Conservation (phyloP, 371 early-diverging fungal species). For the Mucor circinelloides region DNA sequence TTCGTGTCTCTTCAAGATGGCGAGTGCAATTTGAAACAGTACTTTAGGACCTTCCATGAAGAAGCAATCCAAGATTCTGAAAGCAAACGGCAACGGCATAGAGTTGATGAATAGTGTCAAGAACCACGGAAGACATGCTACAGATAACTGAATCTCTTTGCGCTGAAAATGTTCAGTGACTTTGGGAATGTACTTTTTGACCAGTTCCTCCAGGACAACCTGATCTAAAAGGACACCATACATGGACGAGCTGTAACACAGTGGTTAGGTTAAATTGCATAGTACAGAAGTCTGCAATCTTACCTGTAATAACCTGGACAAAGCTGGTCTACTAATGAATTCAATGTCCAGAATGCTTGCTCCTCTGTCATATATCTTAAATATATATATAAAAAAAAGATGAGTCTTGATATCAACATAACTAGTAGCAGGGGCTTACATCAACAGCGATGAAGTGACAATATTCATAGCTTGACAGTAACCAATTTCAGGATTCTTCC, state of each 20-base stretch:
- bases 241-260: slow-evolving; percentile 83
- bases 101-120: slow-evolving; percentile 92
- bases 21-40: slow-evolving; percentile 90
- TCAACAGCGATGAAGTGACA: slow-evolving; percentile 89
- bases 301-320: slow-evolving; percentile 92
- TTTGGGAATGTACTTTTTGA: slow-evolving; percentile 74
- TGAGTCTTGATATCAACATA: background rate
- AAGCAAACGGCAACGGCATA: slow-evolving; percentile 86
- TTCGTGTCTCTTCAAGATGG: slow-evolving; percentile 90
- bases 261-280: background rate
- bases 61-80: slow-evolving; percentile 92
- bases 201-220: slow-evolving; percentile 88
- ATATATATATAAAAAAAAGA: background rate
- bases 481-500: slow-evolving; percentile 90
- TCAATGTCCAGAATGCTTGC: slow-evolving; percentile 94
- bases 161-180: slow-evolving; percentile 78
- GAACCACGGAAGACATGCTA: slow-evolving; percentile 96
- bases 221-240: slow-evolving; percentile 96
- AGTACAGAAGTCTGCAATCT: slow-evolving; percentile 24
- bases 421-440: slow-evolving; percentile 44
- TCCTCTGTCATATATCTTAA: slow-evolving; percentile 88
- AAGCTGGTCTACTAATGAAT: slow-evolving; percentile 85
- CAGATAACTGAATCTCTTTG: slow-evolving; percentile 91
- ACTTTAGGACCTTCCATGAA: slow-evolving; percentile 92
- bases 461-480: slow-evolving; percentile 99